These are phyloP conservation scores for Pittosporum tobira DNA, from an alignment of 129 eudicot species.

Conservation along the genomic window DNA sequence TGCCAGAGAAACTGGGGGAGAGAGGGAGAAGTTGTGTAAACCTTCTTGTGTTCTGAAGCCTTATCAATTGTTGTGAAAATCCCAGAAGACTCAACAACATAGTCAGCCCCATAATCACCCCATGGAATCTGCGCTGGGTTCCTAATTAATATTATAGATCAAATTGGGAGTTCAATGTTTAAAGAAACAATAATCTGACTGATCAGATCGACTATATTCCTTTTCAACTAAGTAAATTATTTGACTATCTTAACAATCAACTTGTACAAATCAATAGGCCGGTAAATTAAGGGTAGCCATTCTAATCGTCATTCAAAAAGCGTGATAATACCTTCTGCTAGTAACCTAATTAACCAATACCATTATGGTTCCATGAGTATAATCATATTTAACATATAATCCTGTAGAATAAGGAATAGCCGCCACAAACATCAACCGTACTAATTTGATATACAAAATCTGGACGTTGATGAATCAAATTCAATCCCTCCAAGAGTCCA, in stretches of 20 bases:
- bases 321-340: slow-evolving; percentile 56
- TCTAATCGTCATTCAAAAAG: background rate
- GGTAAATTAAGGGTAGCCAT: background rate
- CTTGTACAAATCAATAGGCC: slow-evolving; percentile 10
- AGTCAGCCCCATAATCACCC: slow-evolving; percentile 95
- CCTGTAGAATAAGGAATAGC: slow-evolving; percentile 32
- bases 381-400: slow-evolving; percentile 98
- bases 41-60: slow-evolving; percentile 89
- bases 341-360: slow-evolving; percentile 76
- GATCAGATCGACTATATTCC: too few relatives aligned
- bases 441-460: too few relatives aligned
- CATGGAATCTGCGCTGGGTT: slow-evolving; percentile 89
- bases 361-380: slow-evolving; percentile 82
- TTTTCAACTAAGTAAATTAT: too few relatives aligned
- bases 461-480: too few relatives aligned
- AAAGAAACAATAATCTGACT: background rate
- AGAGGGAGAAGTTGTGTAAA: slow-evolving; percentile 1
- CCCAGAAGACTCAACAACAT: slow-evolving; percentile 94
- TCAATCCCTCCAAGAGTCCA: too few relatives aligned
- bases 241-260: background rate
- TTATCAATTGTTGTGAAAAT: slow-evolving; percentile 80
- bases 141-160: slow-evolving; percentile 23
- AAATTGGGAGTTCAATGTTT: background rate
- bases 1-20: background rate
- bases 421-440: background rate